Evolutionary conservation across 371 early-diverging fungal species (phyloP).

Genomic region (Circinella minor): DNA sequence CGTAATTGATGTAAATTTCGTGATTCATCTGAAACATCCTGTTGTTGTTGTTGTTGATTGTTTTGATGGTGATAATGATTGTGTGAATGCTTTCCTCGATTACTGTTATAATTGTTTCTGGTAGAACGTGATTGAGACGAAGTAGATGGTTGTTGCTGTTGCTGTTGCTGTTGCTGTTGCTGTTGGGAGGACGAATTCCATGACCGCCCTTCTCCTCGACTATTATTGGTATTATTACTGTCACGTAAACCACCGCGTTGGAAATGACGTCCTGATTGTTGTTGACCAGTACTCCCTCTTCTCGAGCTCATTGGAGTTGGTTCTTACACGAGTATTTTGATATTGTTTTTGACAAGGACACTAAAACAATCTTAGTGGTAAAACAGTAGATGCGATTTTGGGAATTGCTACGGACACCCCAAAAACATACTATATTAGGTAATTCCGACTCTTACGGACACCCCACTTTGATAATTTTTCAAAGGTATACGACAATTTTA

Average conservation of each 20-base stretch:
- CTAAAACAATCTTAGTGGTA: too few relatives aligned
- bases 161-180: background rate
- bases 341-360: too few relatives aligned
- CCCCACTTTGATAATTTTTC: too few relatives aligned
- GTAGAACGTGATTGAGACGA: background rate
- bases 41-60: constrained; percentile 6
- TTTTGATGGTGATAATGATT: background rate
- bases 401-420: too few relatives aligned
- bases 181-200: background rate
- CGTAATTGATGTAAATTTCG: constrained; percentile 33
- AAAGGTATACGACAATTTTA: too few relatives aligned
- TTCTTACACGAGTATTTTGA: background rate
- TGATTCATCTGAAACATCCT: constrained; percentile 16
- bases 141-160: background rate
- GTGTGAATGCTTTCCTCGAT: background rate
- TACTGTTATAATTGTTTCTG: background rate
- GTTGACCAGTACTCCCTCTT: constrained; percentile 4
- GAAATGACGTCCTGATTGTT: background rate
- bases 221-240: background rate
- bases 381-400: too few relatives aligned
- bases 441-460: too few relatives aligned
- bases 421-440: too few relatives aligned
- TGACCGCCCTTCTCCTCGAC: background rate
- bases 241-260: constrained; percentile 4
- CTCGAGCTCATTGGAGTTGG: background rate